These are phyloP conservation scores for Cordyceps cateniannulata DNA, from an alignment of 2,329 filamentous ascomycete genomes.

Conservation along the genomic window DNA sequence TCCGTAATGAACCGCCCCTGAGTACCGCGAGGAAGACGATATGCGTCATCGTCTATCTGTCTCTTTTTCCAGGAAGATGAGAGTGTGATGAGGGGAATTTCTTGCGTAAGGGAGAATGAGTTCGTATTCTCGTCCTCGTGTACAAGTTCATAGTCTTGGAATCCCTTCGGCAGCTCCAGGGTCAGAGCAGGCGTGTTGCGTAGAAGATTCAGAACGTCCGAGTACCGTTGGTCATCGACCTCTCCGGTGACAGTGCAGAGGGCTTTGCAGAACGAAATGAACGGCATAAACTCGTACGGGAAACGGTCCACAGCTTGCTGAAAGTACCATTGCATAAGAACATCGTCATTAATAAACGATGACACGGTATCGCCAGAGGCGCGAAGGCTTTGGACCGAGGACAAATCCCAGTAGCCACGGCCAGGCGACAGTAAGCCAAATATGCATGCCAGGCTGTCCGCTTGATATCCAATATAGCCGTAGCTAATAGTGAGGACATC, in stretches of 20 bases:
- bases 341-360: slow-evolving; percentile 29
- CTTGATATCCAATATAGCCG: slow-evolving; percentile 63
- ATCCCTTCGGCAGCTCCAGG: slow-evolving; percentile 64
- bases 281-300: slow-evolving; percentile 77
- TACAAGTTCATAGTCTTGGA: slow-evolving; percentile 68
- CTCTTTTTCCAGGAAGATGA: slow-evolving; percentile 38
- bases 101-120: slow-evolving; percentile 60
- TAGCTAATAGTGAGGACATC: slow-evolving; percentile 65
- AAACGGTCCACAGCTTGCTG: slow-evolving; percentile 68
- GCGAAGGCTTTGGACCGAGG: slow-evolving; percentile 26
- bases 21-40: slow-evolving; percentile 60
- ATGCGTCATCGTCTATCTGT: slow-evolving; percentile 40
- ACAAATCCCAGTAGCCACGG: slow-evolving; percentile 48
- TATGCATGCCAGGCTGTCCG: slow-evolving; percentile 61
- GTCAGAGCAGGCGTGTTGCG: slow-evolving; percentile 69
- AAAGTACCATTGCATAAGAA: slow-evolving; percentile 54
- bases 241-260: slow-evolving; percentile 39
- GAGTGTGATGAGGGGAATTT: slow-evolving; percentile 56
- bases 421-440: slow-evolving; percentile 56
- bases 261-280: slow-evolving; percentile 64
- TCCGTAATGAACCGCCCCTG: slow-evolving; percentile 70
- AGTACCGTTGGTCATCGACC: slow-evolving; percentile 30
- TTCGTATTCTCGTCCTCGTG: slow-evolving; percentile 84
- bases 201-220: slow-evolving; percentile 57
- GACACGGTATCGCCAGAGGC: slow-evolving; percentile 28